phyloP scores from a whole-genome alignment of 352 stramenopile species.

The Globisporangium carolinianum region DNA sequence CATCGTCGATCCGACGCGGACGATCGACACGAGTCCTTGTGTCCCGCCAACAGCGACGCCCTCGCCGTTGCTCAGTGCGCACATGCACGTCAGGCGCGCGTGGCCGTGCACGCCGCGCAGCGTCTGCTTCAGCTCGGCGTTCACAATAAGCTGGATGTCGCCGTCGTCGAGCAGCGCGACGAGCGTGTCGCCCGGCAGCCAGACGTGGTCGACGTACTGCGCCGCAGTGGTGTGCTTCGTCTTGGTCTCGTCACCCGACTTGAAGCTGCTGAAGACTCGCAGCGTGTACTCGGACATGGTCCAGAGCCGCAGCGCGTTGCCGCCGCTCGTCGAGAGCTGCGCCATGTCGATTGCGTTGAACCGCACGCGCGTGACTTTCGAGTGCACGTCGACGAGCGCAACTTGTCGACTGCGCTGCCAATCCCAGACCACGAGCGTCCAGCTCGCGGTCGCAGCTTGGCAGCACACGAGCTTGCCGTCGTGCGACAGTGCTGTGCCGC shows the following conservation, averaged over 20 bases:
- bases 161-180: conserved; percentile 65
- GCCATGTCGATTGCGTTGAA: conserved; percentile 80
- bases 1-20: conserved; percentile 47
- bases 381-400: conserved; percentile 56
- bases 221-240: conserved; percentile 21
- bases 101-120: conserved; percentile 51
- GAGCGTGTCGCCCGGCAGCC: conserved; percentile 58
- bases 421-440: conserved; percentile 70
- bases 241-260: conserved; percentile 61
- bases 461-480: conserved; percentile 64
- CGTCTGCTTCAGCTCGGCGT: conserved; percentile 66
- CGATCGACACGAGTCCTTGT: conserved; percentile 49
- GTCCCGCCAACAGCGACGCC: conserved; percentile 54
- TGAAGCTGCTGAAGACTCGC: conserved; percentile 67
- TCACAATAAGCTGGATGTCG: conserved; percentile 68
- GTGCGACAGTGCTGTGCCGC: conserved; percentile 43
- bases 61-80: conserved; percentile 34
- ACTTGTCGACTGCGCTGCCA: conserved; percentile 64
- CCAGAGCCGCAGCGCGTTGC: conserved; percentile 67
- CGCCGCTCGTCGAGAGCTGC: conserved; percentile 65
- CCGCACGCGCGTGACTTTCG: conserved; percentile 55
- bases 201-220: conserved; percentile 64
- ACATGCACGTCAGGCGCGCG: conserved; percentile 29
- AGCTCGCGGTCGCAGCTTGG: conserved; percentile 43
- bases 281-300: conserved; percentile 67